These are phyloP conservation scores for Fusarium stilboides DNA, from an alignment of 2,329 filamentous ascomycete genomes.

Conservation along the genomic window DNA sequence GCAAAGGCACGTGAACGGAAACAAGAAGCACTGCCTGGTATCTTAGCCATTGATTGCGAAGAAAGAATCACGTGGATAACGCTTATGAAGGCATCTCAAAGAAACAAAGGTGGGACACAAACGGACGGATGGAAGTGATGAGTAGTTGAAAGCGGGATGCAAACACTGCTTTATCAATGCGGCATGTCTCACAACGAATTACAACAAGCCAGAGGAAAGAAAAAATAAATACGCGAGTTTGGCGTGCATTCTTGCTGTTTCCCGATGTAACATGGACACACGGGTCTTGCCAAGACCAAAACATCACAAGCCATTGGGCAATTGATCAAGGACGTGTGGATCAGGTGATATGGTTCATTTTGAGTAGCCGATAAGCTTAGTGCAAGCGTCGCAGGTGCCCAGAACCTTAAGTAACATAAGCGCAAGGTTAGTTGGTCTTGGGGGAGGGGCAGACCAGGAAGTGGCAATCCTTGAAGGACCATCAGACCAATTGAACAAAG, in stretches of 20 bases:
- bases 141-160: not conserved
- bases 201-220: not conserved
- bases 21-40: constrained; percentile 2
- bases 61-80: not conserved
- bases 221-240: constrained; percentile 10
- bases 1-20: constrained; percentile 1
- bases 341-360: constrained; percentile 27
- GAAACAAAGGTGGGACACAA: not conserved
- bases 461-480: constrained; percentile 11
- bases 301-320: constrained; percentile 32
- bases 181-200: constrained; percentile 15
- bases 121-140: not conserved
- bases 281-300: constrained; percentile 21
- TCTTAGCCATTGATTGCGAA: not conserved
- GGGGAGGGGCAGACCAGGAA: constrained; percentile 20
- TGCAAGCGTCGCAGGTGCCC: constrained; percentile 34
- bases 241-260: constrained; percentile 11
- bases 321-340: constrained; percentile 7
- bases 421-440: constrained; percentile 35
- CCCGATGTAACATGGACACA: constrained; percentile 18
- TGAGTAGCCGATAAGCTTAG: constrained; percentile 46
- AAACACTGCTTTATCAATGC: constrained; percentile 11
- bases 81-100: not conserved
- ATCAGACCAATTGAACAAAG: constrained; percentile 21
- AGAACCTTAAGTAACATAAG: constrained; percentile 46